Evolutionary conservation across 352 stramenopile genomes (phyloP).

Genomic region (Phytophthora chlamydospora): DNA sequence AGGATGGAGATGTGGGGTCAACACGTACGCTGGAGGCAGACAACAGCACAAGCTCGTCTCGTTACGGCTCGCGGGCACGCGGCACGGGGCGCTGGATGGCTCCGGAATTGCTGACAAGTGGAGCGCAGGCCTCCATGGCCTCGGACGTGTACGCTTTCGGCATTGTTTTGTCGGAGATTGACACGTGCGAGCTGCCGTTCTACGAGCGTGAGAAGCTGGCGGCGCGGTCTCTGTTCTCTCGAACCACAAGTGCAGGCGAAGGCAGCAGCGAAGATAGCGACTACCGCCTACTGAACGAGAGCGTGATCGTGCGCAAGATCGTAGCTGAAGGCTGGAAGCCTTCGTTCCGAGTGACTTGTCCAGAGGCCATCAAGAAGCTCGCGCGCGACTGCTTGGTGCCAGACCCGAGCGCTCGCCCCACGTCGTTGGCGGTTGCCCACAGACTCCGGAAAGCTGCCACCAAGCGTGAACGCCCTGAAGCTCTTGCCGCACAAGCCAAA

Average conservation of each 20-base stretch:
- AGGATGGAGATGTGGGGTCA: slow-evolving; percentile 13
- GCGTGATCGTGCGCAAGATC: slow-evolving; percentile 57
- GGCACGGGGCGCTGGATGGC: slow-evolving; percentile 85
- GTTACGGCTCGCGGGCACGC: slow-evolving; percentile 25
- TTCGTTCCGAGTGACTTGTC: slow-evolving; percentile 53
- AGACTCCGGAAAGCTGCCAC: slow-evolving; percentile 51
- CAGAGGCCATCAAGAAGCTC: slow-evolving; percentile 47
- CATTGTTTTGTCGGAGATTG: slow-evolving; percentile 81
- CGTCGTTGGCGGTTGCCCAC: slow-evolving; percentile 52
- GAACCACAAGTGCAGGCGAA: slow-evolving; percentile 16
- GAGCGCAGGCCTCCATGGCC: slow-evolving; percentile 69
- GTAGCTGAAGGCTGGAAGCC: slow-evolving; percentile 56
- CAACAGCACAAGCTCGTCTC: slow-evolving; percentile 3
- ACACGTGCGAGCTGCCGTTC: slow-evolving; percentile 73
- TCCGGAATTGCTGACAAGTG: slow-evolving; percentile 80
- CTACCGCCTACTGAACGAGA: slow-evolving; percentile 36
- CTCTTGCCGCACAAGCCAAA: slow-evolving; percentile 35
- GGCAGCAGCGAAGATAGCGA: slow-evolving; percentile 29
- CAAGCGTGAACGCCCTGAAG: slow-evolving; percentile 34
- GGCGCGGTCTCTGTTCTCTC: slow-evolving; percentile 12
- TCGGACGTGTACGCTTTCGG: slow-evolving; percentile 91
- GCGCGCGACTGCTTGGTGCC: slow-evolving; percentile 51
- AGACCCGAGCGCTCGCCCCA: slow-evolving; percentile 43
- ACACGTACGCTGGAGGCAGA: background rate
- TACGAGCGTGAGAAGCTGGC: slow-evolving; percentile 34